Evolutionary conservation across 805 yeast species (phyloP), one percentile per base, ranked within the genome.

Genomic region (Yamadazyma laniorum): DNA sequence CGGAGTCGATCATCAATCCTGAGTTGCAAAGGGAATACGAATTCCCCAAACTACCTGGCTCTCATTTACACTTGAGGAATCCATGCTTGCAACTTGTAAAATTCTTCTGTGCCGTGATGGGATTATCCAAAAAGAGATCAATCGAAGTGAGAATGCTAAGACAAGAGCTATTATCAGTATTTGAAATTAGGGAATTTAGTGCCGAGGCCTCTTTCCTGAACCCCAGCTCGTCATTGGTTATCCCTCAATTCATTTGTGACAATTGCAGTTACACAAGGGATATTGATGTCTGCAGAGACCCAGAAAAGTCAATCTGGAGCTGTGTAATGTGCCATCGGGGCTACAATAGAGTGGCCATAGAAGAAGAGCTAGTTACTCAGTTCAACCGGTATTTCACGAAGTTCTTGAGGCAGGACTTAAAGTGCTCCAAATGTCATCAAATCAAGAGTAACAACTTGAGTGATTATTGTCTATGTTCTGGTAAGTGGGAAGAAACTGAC

Each of bases 161-260:
- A 40, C 80, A 85, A 44, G 89, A 84, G 39, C 63, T 95, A 44
- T 68, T 93, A 25, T 70, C 74, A 2, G 59, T 85, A 4, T 77
- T 95, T 49, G 95, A 89, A 21, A 74, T 90, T 27, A 79, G 83
- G 43, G 99, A 93, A 55, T 93, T 93, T 61, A 80, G 87, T 46
- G 74, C 74, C 3, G 86, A 80, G 40, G 86, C 91, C 1, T 67
- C 67, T 13, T 90, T 89, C 60, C 61, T 58, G 28, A 79, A 88
- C 53, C 96, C 96, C 12, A 76, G 93, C 35, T 69, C 85, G 0
- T 74, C 85, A 0, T 67, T 93, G 43, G 63, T 71, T 25, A 59
- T 93, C 3, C 75, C 82, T 1, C 82, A 81, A 30, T 73, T 89
- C 5, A 67, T 84, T 5, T 93, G 99, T 64, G 83, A 78, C 43